Percentiles rank a stretch among this genome's conserved stretches.
Evolutionary conservation across 2,329 filamentous ascomycete species (phyloP).

Genomic region (Boeremia exigua): DNA sequence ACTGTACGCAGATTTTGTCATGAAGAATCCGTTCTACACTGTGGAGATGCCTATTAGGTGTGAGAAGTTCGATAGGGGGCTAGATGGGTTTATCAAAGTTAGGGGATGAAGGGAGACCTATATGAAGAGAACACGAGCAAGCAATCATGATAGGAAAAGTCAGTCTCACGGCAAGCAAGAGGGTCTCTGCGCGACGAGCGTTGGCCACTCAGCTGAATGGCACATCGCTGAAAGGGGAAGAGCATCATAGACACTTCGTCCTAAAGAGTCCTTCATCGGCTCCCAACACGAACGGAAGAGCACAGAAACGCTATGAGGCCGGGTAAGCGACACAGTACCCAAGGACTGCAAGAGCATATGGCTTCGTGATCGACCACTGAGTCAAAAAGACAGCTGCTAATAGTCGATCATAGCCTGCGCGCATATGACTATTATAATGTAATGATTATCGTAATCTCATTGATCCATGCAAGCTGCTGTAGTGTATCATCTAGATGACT

Average conservation of each 20-base stretch:
- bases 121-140: neutral
- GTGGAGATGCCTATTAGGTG: conserved; percentile 96
- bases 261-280: neutral
- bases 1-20: conserved; percentile 94
- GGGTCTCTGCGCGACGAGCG: neutral
- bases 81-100: conserved; percentile 77
- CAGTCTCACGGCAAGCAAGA: neutral
- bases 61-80: conserved; percentile 89
- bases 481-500: conserved; percentile 29
- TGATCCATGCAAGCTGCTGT: conserved; percentile 23
- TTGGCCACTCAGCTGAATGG: neutral
- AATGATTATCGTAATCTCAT: conserved; percentile 22
- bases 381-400: neutral
- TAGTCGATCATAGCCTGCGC: neutral
- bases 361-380: neutral
- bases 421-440: neutral
- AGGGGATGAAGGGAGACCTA: conserved; percentile 33
- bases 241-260: neutral
- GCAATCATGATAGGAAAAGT: neutral
- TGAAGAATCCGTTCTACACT: conserved; percentile 99
- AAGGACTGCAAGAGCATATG: neutral
- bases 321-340: neutral
- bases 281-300: neutral
- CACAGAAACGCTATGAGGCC: neutral
- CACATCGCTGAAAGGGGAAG: neutral